phyloP scores from a whole-genome alignment of 2,329 filamentous ascomycete species.

The Bipolaris victoriae region DNA sequence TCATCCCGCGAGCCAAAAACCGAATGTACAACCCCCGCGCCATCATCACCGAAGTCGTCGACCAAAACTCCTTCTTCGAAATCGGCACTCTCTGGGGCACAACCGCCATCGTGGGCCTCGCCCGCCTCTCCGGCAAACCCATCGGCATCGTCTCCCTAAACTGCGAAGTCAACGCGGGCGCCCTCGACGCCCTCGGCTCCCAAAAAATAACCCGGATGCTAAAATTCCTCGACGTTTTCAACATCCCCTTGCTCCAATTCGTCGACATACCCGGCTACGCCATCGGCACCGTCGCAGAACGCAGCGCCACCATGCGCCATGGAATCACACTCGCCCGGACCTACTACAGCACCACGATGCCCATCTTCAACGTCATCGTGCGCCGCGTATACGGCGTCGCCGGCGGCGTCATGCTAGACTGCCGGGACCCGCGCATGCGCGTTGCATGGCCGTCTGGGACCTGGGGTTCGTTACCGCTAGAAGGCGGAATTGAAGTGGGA shows the following conservation, averaged over 20 bases:
- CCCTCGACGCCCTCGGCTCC: constrained; percentile 64
- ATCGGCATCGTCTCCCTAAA: constrained; percentile 67
- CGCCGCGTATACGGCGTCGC: constrained; percentile 68
- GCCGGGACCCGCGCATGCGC: constrained; percentile 64
- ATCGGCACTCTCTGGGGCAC: constrained; percentile 68
- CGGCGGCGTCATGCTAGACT: constrained; percentile 68
- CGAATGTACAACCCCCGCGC: constrained; percentile 66
- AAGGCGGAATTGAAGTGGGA: constrained; percentile 69
- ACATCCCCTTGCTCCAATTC: constrained; percentile 68
- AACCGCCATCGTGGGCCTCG: constrained; percentile 66
- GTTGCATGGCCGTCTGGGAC: constrained; percentile 69
- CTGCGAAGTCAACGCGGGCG: constrained; percentile 65
- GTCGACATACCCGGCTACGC: constrained; percentile 67
- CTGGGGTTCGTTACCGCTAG: constrained; percentile 67
- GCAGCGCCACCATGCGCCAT: constrained; percentile 69
- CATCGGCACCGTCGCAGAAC: constrained; percentile 67
- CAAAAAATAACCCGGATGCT: constrained; percentile 67
- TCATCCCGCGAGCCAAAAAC: constrained; percentile 64
- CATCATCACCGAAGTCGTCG: constrained; percentile 64
- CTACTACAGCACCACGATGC: constrained; percentile 67
- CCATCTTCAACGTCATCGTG: constrained; percentile 68
- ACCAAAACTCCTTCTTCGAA: constrained; percentile 65
- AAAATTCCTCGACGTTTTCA: constrained; percentile 70
- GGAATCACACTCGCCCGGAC: constrained; percentile 66
- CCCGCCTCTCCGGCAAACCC: constrained; percentile 62